Evolutionary conservation across 2,329 filamentous ascomycete genomes (phyloP), one percentile per base, ranked within the genome.

Genomic region (Fusarium pseudonygamai): DNA sequence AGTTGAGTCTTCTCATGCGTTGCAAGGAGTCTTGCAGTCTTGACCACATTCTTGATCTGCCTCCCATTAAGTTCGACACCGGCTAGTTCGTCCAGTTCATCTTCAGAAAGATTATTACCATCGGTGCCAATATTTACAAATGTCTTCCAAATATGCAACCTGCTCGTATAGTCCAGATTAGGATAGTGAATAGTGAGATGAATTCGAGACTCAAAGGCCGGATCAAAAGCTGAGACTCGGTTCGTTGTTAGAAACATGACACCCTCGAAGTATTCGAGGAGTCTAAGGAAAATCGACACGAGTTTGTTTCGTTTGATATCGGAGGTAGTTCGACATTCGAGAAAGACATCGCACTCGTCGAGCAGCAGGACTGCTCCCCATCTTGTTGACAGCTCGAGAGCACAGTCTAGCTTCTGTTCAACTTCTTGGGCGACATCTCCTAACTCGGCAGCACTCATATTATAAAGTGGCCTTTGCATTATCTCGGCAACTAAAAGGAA

Each of bases 21-120:
- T 14, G 56, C 61, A 5, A 71, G 28, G 7, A 70, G 36, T 6
- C 67, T 47, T 10, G 58, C 67, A 8, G 59, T 71, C 40, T 68
- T 71, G 16, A 64, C 39, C 13, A 68, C 45, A 14, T 71, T 71
- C 45, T 71, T 58, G 22, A 72, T 72, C 45, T 71, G 55, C 14
- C 63, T 60, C 18, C 69, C 63, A n/a, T 72, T 71, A 12, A 68
- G 63, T 6, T 60, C 59, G 20, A 53, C 40, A 13, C 28, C 15
- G 0, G 59, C 63, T 5, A 71, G n/a, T 18, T 62, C 36, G 6
- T 20, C 45, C 3, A 71, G 15, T 7, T 69, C 60, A 36, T 36
- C 55, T 14, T 55, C 24, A 4, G 34, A 30, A 40, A 55, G 20
- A 18, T 10, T n/a, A 18, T 1, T 40, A 1, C 14, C 8, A n/a